Percentiles rank a stretch among this genome's conserved stretches.
Evolutionary conservation across 2,329 filamentous ascomycete species (phyloP).

Genomic region (Pseudocercospora crystallina): DNA sequence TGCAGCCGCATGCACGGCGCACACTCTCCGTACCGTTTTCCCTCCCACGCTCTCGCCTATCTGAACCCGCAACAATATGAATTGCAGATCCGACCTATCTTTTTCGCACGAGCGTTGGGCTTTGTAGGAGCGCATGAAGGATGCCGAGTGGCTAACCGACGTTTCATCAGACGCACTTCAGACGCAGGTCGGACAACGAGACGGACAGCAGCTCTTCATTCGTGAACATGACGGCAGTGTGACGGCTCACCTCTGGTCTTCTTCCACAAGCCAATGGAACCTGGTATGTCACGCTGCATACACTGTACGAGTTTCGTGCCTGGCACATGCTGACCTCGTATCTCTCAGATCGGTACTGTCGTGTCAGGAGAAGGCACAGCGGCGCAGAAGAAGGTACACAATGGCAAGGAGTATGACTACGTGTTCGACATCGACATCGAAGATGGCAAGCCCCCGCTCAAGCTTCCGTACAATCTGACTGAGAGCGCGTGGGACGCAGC

Average conservation of each 20-base stretch:
- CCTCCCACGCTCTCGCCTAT: too few relatives aligned
- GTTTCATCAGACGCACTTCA: constrained; percentile 67
- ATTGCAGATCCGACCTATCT: too few relatives aligned
- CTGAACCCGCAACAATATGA: too few relatives aligned
- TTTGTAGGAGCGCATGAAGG: constrained; percentile 1
- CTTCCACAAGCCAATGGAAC: constrained; percentile 36
- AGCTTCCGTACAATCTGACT: constrained; percentile 89
- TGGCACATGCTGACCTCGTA: not conserved
- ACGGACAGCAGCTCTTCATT: constrained; percentile 94
- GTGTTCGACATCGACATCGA: constrained; percentile 97
- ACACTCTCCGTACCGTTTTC: too few relatives aligned
- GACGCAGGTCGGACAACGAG: constrained; percentile 83
- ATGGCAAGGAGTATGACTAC: constrained; percentile 89
- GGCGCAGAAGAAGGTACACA: constrained; percentile 66
- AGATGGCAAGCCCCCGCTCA: constrained; percentile 87
- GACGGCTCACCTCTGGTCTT: constrained; percentile 86
- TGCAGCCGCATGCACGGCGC: constrained; percentile 1
- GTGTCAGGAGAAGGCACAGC: constrained; percentile 83
- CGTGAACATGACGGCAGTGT: constrained; percentile 76
- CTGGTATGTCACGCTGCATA: constrained; percentile 45
- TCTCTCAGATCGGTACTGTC: constrained; percentile 77
- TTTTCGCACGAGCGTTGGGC: too few relatives aligned
- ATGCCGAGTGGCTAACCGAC: constrained; percentile 8
- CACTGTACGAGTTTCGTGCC: not conserved
- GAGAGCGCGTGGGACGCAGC: constrained; percentile 92